Percentiles rank a stretch among this genome's conserved stretches.
These are phyloP conservation scores for Naganishia cerealis DNA, from an alignment of 1,284 basidiomycete species.

Conservation along the genomic window DNA sequence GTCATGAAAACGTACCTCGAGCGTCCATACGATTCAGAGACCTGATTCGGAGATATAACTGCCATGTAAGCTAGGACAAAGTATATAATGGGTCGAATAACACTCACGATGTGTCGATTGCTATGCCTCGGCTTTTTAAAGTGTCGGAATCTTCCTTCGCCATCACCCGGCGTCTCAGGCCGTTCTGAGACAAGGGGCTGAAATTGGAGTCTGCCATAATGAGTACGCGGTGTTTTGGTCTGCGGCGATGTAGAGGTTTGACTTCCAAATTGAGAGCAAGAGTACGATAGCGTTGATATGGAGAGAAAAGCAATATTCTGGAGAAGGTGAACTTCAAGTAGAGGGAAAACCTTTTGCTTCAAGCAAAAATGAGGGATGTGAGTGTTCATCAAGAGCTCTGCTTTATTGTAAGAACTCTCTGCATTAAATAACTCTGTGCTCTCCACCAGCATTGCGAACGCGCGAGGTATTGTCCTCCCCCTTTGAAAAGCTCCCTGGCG, in stretches of 20 bases:
- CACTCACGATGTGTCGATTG: conserved; percentile 9
- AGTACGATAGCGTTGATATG: not conserved
- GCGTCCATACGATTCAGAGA: not conserved
- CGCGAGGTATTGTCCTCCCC: not conserved
- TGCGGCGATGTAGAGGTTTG: not conserved
- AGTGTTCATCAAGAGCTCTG: too few relatives aligned
- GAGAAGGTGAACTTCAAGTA: not conserved
- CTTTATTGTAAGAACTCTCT: too few relatives aligned
- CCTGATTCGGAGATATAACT: not conserved
- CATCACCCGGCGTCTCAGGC: not conserved
- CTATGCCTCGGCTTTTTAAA: not conserved
- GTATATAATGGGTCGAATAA: too few relatives aligned
- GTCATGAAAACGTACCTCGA: not conserved
- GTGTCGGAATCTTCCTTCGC: not conserved
- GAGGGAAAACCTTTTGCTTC: not conserved
- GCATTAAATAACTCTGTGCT: too few relatives aligned
- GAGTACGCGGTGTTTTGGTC: too few relatives aligned
- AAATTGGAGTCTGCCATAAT: not conserved
- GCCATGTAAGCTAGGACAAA: too few relatives aligned
- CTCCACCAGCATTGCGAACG: not conserved
- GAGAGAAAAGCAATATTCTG: not conserved
- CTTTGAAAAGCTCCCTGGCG: not conserved
- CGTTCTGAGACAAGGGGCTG: conserved; percentile 6
- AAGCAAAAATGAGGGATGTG: not conserved
- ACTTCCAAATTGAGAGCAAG: not conserved